A percentile compares a stretch with the other conserved stretches of the same genome.
Evolutionary conservation across 1,139 yeast genomes (phyloP).

Genomic region (Debaryomyces udenii): DNA sequence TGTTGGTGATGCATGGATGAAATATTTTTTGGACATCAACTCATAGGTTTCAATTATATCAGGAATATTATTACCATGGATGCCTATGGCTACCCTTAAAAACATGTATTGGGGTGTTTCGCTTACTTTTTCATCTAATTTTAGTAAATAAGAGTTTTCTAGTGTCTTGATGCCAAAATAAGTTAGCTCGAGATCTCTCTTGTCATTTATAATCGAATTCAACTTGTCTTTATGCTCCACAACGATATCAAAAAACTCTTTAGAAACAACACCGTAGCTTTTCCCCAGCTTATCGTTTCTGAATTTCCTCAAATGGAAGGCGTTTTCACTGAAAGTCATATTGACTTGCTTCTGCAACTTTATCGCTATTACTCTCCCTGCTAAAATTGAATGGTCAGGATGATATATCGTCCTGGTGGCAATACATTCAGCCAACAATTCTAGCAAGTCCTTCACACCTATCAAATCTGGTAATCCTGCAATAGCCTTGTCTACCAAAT

Average conservation of each 20-base stretch:
- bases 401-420: constrained; percentile 50
- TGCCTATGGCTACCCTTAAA: constrained; percentile 88
- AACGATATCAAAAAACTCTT: constrained; percentile 35
- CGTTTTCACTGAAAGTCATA: constrained; percentile 37
- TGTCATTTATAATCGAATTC: constrained; percentile 37
- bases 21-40: constrained; percentile 79
- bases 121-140: constrained; percentile 69
- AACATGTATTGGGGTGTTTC: constrained; percentile 91
- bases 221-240: constrained; percentile 33
- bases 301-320: constrained; percentile 22
- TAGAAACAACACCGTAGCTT: constrained; percentile 24
- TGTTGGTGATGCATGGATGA: constrained; percentile 90
- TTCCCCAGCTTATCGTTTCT: constrained; percentile 20
- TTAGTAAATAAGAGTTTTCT: constrained; percentile 78
- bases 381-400: constrained; percentile 51
- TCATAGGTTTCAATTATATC: constrained; percentile 78
- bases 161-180: constrained; percentile 62
- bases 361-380: constrained; percentile 47
- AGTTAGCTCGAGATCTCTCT: constrained; percentile 44
- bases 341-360: constrained; percentile 34
- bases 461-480: constrained; percentile 39
- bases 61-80: constrained; percentile 74
- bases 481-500: constrained; percentile 24
- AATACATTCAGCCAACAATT: constrained; percentile 44
- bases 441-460: constrained; percentile 34